phyloP scores from a whole-genome alignment of 352 stramenopile genomes.

The Phytophthora kernoviae region DNA sequence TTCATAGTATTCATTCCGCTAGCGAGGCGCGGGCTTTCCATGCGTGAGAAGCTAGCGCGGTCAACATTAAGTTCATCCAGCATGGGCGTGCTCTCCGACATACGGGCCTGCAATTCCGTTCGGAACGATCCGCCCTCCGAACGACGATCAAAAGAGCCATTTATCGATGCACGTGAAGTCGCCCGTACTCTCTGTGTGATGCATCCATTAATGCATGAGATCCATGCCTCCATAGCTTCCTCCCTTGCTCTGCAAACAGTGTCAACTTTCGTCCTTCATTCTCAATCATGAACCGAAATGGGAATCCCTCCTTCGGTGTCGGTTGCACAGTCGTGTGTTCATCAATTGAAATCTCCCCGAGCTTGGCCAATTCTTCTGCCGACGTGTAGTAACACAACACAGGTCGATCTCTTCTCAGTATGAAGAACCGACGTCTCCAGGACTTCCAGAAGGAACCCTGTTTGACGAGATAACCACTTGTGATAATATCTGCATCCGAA shows the following conservation, averaged over 20 bases:
- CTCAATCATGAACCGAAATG: slow-evolving; percentile 73
- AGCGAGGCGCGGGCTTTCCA: slow-evolving; percentile 32
- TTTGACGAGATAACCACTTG: slow-evolving; percentile 80
- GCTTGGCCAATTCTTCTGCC: slow-evolving; percentile 72
- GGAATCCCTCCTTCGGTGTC: slow-evolving; percentile 59
- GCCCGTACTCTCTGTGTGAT: slow-evolving; percentile 40
- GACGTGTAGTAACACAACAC: slow-evolving; percentile 86
- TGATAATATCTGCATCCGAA: slow-evolving; percentile 84
- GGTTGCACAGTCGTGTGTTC: slow-evolving; percentile 55
- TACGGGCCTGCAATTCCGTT: slow-evolving; percentile 31
- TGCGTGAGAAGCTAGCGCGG: slow-evolving; percentile 36
- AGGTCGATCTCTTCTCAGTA: slow-evolving; percentile 73
- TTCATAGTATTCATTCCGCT: slow-evolving; percentile 61
- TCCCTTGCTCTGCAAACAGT: slow-evolving; percentile 68
- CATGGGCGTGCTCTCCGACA: slow-evolving; percentile 46
- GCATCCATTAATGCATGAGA: slow-evolving; percentile 59
- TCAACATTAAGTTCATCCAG: slow-evolving; percentile 43
- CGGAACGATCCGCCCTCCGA: slow-evolving; percentile 41
- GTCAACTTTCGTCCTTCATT: slow-evolving; percentile 70
- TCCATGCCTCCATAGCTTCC: slow-evolving; percentile 66
- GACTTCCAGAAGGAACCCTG: slow-evolving; percentile 90
- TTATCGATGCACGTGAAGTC: slow-evolving; percentile 29
- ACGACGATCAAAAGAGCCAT: slow-evolving; percentile 40
- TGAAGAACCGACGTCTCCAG: slow-evolving; percentile 84
- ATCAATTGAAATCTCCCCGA: slow-evolving; percentile 81